Conservation (phyloP, 805 yeast genomes). For the Candida adriatica region DNA sequence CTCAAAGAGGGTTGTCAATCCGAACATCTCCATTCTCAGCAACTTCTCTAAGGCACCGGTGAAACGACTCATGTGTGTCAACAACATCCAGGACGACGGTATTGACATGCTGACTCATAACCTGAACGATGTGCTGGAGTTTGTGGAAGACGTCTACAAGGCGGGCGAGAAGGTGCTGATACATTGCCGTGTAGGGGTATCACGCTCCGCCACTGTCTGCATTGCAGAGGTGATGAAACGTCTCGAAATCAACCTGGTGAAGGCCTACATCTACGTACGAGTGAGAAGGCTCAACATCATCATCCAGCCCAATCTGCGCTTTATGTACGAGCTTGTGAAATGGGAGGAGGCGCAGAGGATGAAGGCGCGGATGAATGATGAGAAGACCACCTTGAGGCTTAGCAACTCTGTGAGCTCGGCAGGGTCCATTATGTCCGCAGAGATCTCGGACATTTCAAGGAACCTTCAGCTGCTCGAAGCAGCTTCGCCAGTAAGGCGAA, state of each 20-base stretch:
- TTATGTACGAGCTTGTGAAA: slow-evolving; percentile 84
- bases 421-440: slow-evolving; percentile 7
- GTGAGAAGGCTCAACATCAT: slow-evolving; percentile 86
- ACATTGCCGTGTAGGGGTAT: slow-evolving; percentile 94
- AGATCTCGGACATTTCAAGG: slow-evolving; percentile 8
- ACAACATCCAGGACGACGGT: slow-evolving; percentile 85
- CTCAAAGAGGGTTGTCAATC: slow-evolving; percentile 14
- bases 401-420: slow-evolving; percentile 12
- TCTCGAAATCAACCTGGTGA: slow-evolving; percentile 54
- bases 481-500: slow-evolving; percentile 8
- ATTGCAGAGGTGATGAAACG: slow-evolving; percentile 92
- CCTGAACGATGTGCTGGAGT: slow-evolving; percentile 56
- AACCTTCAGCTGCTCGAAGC: slow-evolving; percentile 8
- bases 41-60: slow-evolving; percentile 18
- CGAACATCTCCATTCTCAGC: slow-evolving; percentile 15
- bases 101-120: slow-evolving; percentile 65
- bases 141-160: slow-evolving; percentile 48
- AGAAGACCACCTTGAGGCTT: slow-evolving; percentile 3
- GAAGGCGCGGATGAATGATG: slow-evolving; percentile 5
- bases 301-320: slow-evolving; percentile 87
- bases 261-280: slow-evolving; percentile 84
- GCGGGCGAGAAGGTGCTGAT: slow-evolving; percentile 54
- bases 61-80: slow-evolving; percentile 43
- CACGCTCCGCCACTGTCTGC: slow-evolving; percentile 90
- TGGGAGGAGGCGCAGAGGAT: slow-evolving; percentile 37